These are phyloP conservation scores for Gynandropsis gynandra DNA, from an alignment of 345 rosid genomes.

Conservation along the genomic window DNA sequence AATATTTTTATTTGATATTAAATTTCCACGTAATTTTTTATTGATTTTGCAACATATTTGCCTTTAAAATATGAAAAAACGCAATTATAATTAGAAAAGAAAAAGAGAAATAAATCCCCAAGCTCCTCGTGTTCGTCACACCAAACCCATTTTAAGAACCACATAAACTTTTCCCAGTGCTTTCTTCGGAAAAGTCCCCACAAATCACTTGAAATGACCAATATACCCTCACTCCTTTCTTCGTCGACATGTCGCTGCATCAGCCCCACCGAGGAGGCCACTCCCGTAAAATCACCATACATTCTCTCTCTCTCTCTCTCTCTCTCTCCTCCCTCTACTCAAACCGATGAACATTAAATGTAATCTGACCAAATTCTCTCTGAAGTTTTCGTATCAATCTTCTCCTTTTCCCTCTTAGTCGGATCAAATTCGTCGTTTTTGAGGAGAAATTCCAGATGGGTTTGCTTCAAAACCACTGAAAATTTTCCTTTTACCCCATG, in stretches of 20 bases:
- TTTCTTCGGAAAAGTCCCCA: no score
- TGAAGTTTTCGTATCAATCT: background rate
- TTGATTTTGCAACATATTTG: no score
- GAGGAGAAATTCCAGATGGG: background rate
- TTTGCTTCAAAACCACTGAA: constrained; percentile 9
- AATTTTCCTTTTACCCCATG: background rate
- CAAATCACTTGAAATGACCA: background rate
- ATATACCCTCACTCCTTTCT: background rate
- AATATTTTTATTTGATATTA: no score
- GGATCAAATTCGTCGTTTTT: background rate
- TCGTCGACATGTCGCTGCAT: background rate
- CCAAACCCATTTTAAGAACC: no score
- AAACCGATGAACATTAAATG: background rate
- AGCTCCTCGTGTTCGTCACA: no score
- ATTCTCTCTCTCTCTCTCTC: background rate
- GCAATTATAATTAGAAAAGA: no score
- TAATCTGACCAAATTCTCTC: background rate
- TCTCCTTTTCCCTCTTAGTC: background rate
- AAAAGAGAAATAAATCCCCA: no score
- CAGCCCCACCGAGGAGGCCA: constrained; percentile 7
- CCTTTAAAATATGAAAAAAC: no score
- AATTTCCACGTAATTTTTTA: no score
- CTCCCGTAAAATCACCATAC: constrained; percentile 7
- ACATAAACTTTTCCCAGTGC: no score
- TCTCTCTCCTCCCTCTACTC: background rate